A percentile compares a stretch with the other conserved stretches of the same genome.
Evolutionary conservation across 768 basidiomycete genomes (phyloP).

Genomic region (Hypholoma sublateritium): DNA sequence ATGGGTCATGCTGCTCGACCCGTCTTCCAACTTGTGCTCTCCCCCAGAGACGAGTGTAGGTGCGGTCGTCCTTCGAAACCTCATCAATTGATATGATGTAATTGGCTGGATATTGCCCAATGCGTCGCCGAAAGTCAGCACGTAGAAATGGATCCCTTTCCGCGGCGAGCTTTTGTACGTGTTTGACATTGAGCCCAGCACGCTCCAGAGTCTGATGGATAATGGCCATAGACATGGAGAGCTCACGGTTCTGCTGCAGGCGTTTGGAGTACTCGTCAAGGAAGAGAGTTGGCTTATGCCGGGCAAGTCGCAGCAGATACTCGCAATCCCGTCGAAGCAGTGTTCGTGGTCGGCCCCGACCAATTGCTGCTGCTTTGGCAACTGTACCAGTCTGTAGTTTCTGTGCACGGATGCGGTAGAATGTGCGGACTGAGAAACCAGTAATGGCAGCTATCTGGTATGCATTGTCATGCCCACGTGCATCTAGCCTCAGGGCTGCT

Average conservation of each 20-base stretch:
- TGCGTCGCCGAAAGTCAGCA: slow-evolving; percentile 17
- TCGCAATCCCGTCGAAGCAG: slow-evolving; percentile 12
- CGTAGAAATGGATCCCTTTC: slow-evolving; percentile 15
- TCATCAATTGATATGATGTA: slow-evolving; percentile 24
- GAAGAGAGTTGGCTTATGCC: slow-evolving; percentile 19
- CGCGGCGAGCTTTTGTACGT: slow-evolving; percentile 22
- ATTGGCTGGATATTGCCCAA: slow-evolving; percentile 18
- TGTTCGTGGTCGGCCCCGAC: slow-evolving; percentile 15
- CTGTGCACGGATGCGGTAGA: slow-evolving; percentile 2
- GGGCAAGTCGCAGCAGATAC: slow-evolving; percentile 17
- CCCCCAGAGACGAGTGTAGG: slow-evolving; percentile 21
- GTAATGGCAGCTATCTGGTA: slow-evolving; percentile 10
- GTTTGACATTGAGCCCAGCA: slow-evolving; percentile 20
- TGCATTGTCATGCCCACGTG: slow-evolving; percentile 6
- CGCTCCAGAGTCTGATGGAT: slow-evolving; percentile 19
- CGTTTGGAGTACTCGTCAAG: slow-evolving; percentile 18
- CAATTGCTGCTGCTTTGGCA: slow-evolving; percentile 13
- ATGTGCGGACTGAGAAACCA: slow-evolving; percentile 7
- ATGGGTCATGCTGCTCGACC: slow-evolving; percentile 18
- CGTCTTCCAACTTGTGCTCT: slow-evolving; percentile 13
- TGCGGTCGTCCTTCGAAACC: slow-evolving; percentile 26
- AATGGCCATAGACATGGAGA: slow-evolving; percentile 18
- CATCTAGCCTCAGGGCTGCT: slow-evolving; percentile 9
- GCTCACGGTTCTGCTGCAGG: slow-evolving; percentile 6
- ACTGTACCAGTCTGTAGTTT: slow-evolving; percentile 13